Conservation (phyloP, 306 rosid species). For the Leucaena leucocephala region DNA sequence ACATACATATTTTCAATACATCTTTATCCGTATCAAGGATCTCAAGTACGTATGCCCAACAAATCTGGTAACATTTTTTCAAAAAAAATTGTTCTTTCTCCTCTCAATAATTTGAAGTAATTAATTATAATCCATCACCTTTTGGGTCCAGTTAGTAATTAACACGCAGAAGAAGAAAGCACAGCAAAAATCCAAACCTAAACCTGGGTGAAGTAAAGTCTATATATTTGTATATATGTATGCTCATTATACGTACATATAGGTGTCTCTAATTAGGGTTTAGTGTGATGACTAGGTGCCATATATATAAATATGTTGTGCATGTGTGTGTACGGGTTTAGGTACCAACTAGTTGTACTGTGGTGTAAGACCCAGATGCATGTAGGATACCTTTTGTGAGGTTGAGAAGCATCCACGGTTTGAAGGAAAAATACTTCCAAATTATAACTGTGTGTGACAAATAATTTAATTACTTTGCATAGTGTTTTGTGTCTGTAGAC, state of each 20-base stretch:
- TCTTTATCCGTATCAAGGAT: neutral
- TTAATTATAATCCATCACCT: neutral
- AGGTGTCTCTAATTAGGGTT: neutral
- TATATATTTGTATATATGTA: too few species aligned
- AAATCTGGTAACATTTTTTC: neutral
- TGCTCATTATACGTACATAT: neutral
- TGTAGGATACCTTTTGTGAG: neutral
- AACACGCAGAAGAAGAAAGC: neutral
- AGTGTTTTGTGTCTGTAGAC: neutral
- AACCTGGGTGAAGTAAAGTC: neutral
- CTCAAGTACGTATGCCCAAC: neutral
- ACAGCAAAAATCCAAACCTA: slow-evolving; percentile 5
- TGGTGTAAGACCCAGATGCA: slow-evolving; percentile 2
- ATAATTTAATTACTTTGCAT: too few species aligned
- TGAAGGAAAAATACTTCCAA: neutral
- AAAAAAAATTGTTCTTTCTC: neutral
- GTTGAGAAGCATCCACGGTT: slow-evolving; percentile 14
- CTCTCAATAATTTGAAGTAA: neutral
- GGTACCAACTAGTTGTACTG: too few species aligned
- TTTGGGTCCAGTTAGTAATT: neutral
- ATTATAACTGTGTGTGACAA: neutral
- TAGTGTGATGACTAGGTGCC: neutral
- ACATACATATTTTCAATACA: slow-evolving; percentile 3
- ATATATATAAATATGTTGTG: too few species aligned
- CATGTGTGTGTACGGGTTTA: neutral